Percentiles rank a stretch among this genome's conserved stretches.
Evolutionary conservation across 2,329 filamentous ascomycete species (phyloP).

Genomic region (Phyllosticta paracitricarpa): DNA sequence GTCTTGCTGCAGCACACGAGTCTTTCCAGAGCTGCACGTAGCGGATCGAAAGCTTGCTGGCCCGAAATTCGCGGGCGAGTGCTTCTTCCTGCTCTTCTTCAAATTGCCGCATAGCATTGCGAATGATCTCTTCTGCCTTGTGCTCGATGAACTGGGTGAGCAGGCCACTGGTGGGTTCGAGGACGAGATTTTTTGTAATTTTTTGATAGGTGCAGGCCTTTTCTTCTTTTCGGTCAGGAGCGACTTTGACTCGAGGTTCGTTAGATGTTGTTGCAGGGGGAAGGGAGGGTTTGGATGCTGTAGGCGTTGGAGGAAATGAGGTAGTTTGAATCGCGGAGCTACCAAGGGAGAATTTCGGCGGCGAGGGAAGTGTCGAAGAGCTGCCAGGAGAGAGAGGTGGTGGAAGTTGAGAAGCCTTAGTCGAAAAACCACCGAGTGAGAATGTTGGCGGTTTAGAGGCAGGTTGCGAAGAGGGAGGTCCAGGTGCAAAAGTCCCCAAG

Average conservation of each 20-base stretch:
- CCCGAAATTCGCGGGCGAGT: constrained; percentile 7
- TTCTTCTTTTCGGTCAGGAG: not conserved
- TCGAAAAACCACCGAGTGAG: not conserved
- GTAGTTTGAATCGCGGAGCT: not conserved
- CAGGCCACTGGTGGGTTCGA: constrained; percentile 30
- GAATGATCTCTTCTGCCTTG: constrained; percentile 24
- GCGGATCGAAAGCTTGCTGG: not conserved
- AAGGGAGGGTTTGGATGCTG: not conserved
- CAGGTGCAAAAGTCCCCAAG: not conserved
- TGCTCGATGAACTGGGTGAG: constrained; percentile 37
- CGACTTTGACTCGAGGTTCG: not conserved
- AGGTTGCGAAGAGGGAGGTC: not conserved
- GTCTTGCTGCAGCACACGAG: not conserved
- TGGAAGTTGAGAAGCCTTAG: not conserved
- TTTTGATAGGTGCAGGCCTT: not conserved
- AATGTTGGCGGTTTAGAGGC: not conserved
- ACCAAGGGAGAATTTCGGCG: not conserved
- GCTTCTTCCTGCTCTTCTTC: constrained; percentile 6
- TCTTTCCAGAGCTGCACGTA: constrained; percentile 6
- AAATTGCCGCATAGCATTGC: constrained; percentile 1
- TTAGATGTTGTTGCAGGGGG: not conserved
- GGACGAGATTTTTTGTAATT: constrained; percentile 29
- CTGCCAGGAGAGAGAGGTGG: not conserved
- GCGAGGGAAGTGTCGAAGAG: not conserved
- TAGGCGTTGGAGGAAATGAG: not conserved